Evolutionary conservation across 2,329 filamentous ascomycete species (phyloP), one percentile per base, ranked within the genome.

Genomic region (Aspergillus sp.): DNA sequence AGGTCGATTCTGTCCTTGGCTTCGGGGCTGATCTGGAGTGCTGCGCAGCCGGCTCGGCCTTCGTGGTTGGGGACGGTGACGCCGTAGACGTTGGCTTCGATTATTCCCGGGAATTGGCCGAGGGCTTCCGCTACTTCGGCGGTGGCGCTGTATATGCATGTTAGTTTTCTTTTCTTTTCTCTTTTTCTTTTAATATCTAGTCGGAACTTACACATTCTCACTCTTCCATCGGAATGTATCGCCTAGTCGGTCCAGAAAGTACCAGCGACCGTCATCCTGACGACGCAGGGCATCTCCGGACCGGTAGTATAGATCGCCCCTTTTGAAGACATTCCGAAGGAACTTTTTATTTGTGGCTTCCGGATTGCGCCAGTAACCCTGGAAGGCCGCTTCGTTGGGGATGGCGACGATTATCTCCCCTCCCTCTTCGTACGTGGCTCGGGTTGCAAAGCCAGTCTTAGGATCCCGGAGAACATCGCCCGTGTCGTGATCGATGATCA

Each of bases 201-300:
- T 19, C 19, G 19, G 19, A 19, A 19, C 19, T 19, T 60, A 81
- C 33, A 85, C 80, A 52, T 85, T 85, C 64, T 85, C 81, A 41
- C 78, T 78, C 62, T 87, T 88, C 85, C 85, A 88, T 29, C 85
- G 75, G 65, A 83, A 89, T 0, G 85, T 88, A 61, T 89, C 85
- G 2, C 85, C 85, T 1, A 88, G 72, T 5, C 82, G 70, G 51
- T 89, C 85, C 32, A 83, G 64, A 62, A 88, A 89, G 65, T 76
- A 87, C 78, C 81, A 83, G 7, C 81, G 70, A 0, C 84, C 84
- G 41, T 88, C 82, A 2, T 51, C 50, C 48, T 83, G 78, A 13
- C 78, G 71, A 3, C 80, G 68, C 33, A 88, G 60, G 0, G 85
- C 77, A 60, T 89, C 85, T 4, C 85, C 85, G 0, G 78, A 81